Evolutionary conservation across 139 green algal species (phyloP).

Genomic region (Micractinium conductrix): DNA sequence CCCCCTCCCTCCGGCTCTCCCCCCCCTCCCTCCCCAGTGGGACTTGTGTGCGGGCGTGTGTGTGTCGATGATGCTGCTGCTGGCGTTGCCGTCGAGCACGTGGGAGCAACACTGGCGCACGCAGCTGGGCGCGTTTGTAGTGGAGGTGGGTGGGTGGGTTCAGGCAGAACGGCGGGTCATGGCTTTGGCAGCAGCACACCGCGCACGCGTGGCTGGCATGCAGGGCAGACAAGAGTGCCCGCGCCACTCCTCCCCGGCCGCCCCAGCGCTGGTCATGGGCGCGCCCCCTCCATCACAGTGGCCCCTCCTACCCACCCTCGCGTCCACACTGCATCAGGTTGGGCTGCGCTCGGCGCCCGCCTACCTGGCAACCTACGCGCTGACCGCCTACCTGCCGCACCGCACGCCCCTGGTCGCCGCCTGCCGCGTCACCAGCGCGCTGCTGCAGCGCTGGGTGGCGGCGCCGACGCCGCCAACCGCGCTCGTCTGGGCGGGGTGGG

Average conservation of each 20-base stretch:
- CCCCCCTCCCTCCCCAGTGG: not conserved
- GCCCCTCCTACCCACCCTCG: no score
- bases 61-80: conserved; percentile 1
- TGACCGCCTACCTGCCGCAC: not conserved
- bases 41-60: conserved; percentile 9
- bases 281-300: no score
- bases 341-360: not conserved
- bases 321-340: no score
- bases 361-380: conserved; percentile 1
- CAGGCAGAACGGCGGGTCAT: no score
- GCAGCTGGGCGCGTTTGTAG: not conserved
- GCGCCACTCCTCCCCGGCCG: no score
- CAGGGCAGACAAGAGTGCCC: no score
- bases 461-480: not conserved
- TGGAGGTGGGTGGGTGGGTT: no score
- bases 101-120: not conserved
- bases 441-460: not conserved
- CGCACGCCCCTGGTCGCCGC: conserved; percentile 2
- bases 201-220: no score
- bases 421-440: conserved; percentile 11
- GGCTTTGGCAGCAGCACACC: no score
- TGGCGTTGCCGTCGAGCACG: conserved; percentile 9
- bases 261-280: no score
- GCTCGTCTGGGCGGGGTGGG: not conserved
- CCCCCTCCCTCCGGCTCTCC: not conserved